phyloP scores from a whole-genome alignment of 345 rosid genomes.

The rapeseed (Brassica napus) region Da-Ae NC_063449.1:37159501-37160000 shows the following conservation, averaged over 20 bases:
- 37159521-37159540: conserved; percentile 18
- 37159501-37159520: conserved; percentile 19
- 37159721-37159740: too few species aligned
- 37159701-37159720: too few species aligned
- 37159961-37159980: too few species aligned
- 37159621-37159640: background rate
- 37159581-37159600: conserved; percentile 32
- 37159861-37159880: background rate
- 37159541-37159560: conserved; percentile 38
- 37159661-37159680: too few species aligned
- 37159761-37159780: too few species aligned
- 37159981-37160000: too few species aligned
- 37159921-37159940: background rate
- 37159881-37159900: background rate
- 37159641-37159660: background rate
- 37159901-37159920: background rate
- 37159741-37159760: too few species aligned
- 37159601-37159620: conserved; percentile 35
- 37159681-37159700: background rate
- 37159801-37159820: too few species aligned
- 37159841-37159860: background rate
- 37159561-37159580: conserved; percentile 28
- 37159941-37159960: too few species aligned
- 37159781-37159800: too few species aligned
- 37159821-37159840: background rate